Conservation (phyloP, 2,329 filamentous ascomycete species). For the Epichloe baconii region DNA sequence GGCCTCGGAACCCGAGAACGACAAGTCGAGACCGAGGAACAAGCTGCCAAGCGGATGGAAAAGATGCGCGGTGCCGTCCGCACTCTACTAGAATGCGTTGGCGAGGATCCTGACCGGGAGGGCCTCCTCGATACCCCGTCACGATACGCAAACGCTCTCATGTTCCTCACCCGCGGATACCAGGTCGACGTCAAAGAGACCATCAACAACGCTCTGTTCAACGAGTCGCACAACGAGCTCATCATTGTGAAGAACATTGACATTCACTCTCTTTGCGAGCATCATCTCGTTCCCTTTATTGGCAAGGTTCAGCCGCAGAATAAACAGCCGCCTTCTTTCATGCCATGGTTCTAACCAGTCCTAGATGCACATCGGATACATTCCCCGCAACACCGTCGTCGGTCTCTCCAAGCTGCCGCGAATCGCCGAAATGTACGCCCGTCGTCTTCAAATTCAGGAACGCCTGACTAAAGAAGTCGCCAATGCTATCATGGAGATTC, state of each 20-base stretch:
- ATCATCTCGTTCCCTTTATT: constrained; percentile 91
- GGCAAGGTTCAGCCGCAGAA: constrained; percentile 59
- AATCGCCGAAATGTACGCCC: constrained; percentile 93
- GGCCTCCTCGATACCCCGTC: constrained; percentile 58
- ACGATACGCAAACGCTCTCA: constrained; percentile 87
- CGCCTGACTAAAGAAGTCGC: constrained; percentile 93
- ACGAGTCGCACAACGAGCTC: constrained; percentile 93
- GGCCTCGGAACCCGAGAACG: constrained; percentile 52
- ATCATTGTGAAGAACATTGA: constrained; percentile 98
- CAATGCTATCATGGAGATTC: constrained; percentile 79
- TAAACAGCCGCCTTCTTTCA: background rate
- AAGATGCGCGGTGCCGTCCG: constrained; percentile 50
- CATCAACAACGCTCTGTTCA: constrained; percentile 87
- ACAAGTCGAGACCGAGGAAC: constrained; percentile 37
- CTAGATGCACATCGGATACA: constrained; percentile 99
- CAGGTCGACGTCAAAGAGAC: constrained; percentile 87
- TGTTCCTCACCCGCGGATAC: constrained; percentile 94
- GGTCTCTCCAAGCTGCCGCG: constrained; percentile 91
- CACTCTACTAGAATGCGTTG: constrained; percentile 55
- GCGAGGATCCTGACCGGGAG: constrained; percentile 53
- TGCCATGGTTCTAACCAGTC: background rate
- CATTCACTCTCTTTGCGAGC: constrained; percentile 87
- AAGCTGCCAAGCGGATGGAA: constrained; percentile 35
- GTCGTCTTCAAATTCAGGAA: constrained; percentile 90
- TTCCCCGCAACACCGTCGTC: constrained; percentile 80